A percentile compares a stretch with the other conserved stretches of the same genome.
Conservation (phyloP, 1,139 yeast species). For the Eremothecium sinecaudum region DNA sequence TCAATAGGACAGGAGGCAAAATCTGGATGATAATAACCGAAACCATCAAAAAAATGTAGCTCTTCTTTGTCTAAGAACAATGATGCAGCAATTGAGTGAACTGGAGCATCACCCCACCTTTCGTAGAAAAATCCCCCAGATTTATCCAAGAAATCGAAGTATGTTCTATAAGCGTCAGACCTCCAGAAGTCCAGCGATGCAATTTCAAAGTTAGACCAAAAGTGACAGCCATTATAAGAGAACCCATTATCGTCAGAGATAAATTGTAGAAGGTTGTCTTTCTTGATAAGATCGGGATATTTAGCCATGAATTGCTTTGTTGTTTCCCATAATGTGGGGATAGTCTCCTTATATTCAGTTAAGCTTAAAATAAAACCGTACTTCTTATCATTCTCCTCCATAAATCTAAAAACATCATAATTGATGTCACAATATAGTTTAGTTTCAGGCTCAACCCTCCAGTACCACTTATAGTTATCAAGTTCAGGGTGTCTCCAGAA, state of each 20-base stretch:
- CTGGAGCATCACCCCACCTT: slow-evolving; percentile 93
- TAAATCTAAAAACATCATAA: slow-evolving; percentile 72
- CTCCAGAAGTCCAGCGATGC: slow-evolving; percentile 71
- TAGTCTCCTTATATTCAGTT: slow-evolving; percentile 77
- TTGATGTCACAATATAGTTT: slow-evolving; percentile 69
- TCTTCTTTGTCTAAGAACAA: slow-evolving; percentile 56
- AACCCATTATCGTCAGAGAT: slow-evolving; percentile 59
- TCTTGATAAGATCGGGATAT: slow-evolving; percentile 55
- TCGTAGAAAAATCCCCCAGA: slow-evolving; percentile 87
- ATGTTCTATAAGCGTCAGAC: slow-evolving; percentile 54
- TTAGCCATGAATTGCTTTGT: slow-evolving; percentile 57
- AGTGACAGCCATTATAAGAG: slow-evolving; percentile 69
- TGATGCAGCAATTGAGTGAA: slow-evolving; percentile 81
- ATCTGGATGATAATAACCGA: slow-evolving; percentile 76
- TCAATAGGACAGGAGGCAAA: slow-evolving; percentile 71
- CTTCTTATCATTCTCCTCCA: slow-evolving; percentile 63
- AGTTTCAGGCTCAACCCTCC: slow-evolving; percentile 92
- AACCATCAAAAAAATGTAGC: slow-evolving; percentile 70
- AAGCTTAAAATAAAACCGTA: slow-evolving; percentile 76
- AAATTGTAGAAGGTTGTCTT: slow-evolving; percentile 64
- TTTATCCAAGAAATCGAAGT: slow-evolving; percentile 62
- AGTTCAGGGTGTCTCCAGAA: slow-evolving; percentile 70
- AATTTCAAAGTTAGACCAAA: slow-evolving; percentile 83
- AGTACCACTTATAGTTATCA: slow-evolving; percentile 71
- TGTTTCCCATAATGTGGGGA: slow-evolving; percentile 73